Conservation (phyloP, 306 rosid genomes). For the Lagenaria siceraria region DNA sequence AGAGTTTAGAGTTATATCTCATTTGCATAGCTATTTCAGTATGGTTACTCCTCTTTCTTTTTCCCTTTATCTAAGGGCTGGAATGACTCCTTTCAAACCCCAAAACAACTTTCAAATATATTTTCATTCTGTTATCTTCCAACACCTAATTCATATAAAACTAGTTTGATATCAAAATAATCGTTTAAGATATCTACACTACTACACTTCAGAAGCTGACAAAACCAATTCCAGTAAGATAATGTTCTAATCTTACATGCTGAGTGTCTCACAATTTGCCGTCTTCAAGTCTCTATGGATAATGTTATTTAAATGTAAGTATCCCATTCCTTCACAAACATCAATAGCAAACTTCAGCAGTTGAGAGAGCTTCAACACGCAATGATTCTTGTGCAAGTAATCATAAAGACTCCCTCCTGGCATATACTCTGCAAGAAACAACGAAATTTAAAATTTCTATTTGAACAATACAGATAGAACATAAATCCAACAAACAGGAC, state of each 20-base stretch:
- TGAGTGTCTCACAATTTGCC: conserved; percentile 82
- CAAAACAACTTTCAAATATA: background rate
- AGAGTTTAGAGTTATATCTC: background rate
- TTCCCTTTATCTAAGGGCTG: background rate
- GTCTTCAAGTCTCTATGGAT: conserved; percentile 97
- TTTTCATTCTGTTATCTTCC: background rate
- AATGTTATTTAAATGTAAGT: conserved; percentile 72
- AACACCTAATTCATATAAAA: background rate
- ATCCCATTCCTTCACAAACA: conserved; percentile 95
- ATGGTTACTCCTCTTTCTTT: background rate
- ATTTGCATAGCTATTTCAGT: background rate
- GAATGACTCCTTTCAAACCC: background rate
- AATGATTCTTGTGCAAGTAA: conserved; percentile 86
- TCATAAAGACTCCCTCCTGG: conserved; percentile 95
- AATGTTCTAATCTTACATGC: conserved; percentile 46
- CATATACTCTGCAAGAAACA: conserved; percentile 76
- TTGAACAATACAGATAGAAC: background rate
- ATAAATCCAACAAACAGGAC: background rate
- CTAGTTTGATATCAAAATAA: background rate
- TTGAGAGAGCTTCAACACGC: conserved; percentile 56
- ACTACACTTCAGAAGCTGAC: background rate
- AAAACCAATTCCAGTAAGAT: conserved; percentile 10
- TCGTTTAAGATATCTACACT: background rate
- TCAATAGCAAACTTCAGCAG: conserved; percentile 77
- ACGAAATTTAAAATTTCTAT: conserved; percentile 5